Percentiles rank a stretch among this genome's conserved stretches.
phyloP scores from a whole-genome alignment of 345 rosid genomes.

The Eutrema yunnanense region DNA sequence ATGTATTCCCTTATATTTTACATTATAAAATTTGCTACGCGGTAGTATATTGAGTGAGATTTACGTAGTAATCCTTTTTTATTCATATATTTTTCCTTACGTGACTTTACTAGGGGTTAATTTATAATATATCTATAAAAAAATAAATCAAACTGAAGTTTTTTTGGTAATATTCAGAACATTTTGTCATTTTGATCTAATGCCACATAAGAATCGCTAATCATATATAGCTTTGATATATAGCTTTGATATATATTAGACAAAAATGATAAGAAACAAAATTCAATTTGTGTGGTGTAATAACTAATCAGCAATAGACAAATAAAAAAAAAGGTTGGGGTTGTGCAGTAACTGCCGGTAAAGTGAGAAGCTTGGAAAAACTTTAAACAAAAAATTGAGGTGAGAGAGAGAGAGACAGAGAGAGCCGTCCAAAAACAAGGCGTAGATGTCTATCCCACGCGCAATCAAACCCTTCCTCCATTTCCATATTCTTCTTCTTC shows the following conservation, averaged over 20 bases:
- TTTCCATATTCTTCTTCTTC: slow-evolving; percentile 20
- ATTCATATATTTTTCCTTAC: background rate
- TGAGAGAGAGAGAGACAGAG: slow-evolving; percentile 31
- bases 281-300: background rate
- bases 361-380: slow-evolving; percentile 33
- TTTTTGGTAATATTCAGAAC: background rate
- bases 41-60: slow-evolving; percentile 26
- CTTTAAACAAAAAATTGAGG: slow-evolving; percentile 57
- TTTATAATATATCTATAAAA: too few relatives aligned
- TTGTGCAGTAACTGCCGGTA: slow-evolving; percentile 22
- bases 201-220: background rate
- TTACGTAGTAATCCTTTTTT: slow-evolving; percentile 22
- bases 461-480: slow-evolving; percentile 49
- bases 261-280: background rate
- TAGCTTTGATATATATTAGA: background rate
- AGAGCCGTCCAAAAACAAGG: slow-evolving; percentile 90
- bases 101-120: background rate
- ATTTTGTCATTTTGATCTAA: background rate
- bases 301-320: background rate
- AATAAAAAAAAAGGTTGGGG: background rate
- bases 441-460: slow-evolving; percentile 78
- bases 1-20: background rate
- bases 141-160: background rate
- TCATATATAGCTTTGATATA: background rate
- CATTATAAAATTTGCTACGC: slow-evolving; percentile 6